Conservation (phyloP, 2,329 filamentous ascomycete species). For the Thelonectria discophora region DNA sequence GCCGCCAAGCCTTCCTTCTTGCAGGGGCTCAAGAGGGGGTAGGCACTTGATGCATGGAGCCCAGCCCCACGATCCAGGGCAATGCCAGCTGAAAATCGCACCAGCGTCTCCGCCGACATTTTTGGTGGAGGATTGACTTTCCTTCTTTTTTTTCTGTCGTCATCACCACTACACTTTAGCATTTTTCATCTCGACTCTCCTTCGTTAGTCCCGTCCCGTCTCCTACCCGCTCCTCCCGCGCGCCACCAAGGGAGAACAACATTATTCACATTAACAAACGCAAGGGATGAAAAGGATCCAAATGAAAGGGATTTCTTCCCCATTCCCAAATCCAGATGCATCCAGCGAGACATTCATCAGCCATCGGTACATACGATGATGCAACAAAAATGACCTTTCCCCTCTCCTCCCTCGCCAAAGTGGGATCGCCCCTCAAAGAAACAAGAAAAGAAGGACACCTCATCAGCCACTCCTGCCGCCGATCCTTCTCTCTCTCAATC, state of each 20-base stretch:
- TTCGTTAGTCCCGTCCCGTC: too few species aligned
- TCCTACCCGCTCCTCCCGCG: too few species aligned
- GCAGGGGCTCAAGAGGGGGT: too few species aligned
- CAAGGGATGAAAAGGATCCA: too few species aligned
- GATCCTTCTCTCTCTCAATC: background rate
- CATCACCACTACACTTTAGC: too few species aligned
- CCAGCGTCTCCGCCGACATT: constrained; percentile 1
- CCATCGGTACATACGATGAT: background rate
- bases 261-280: too few species aligned
- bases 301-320: background rate
- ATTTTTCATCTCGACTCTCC: too few species aligned
- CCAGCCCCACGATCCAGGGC: constrained; percentile 18
- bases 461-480: background rate
- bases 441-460: background rate
- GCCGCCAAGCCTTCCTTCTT: too few species aligned
- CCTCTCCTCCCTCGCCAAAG: background rate
- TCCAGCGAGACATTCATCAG: background rate
- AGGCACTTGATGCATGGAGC: constrained; percentile 14
- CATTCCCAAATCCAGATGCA: background rate
- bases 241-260: too few species aligned
- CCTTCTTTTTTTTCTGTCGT: background rate
- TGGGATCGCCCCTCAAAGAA: background rate
- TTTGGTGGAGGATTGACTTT: background rate
- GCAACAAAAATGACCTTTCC: too few species aligned
- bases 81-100: constrained; percentile 32